Conservation (phyloP, 2,329 filamentous ascomycete genomes). For the Verticillium alfalfae region DNA sequence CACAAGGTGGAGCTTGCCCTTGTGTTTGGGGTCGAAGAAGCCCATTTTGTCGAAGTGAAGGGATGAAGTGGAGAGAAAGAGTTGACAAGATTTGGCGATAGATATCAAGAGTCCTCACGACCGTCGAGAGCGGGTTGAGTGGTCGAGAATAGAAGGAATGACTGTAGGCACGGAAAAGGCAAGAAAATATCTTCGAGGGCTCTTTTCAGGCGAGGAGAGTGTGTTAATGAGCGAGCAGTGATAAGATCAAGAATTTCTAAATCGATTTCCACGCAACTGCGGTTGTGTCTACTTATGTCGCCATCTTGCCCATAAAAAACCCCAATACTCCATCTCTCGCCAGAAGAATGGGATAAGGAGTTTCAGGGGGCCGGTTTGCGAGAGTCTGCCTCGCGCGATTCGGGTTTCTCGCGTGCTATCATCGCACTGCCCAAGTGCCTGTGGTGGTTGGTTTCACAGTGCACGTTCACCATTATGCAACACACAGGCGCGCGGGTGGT, state of each 20-base stretch:
- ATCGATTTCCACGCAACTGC: background rate
- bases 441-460: background rate
- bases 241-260: no score
- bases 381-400: background rate
- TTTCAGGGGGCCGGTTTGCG: background rate
- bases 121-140: background rate
- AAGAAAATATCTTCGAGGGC: background rate
- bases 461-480: background rate
- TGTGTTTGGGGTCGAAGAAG: conserved; percentile 7
- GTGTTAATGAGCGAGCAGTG: background rate
- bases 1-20: conserved; percentile 6
- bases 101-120: background rate
- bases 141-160: background rate
- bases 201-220: background rate
- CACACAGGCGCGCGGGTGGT: background rate
- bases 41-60: conserved; percentile 3
- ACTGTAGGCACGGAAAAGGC: background rate
- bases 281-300: background rate
- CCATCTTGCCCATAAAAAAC: background rate
- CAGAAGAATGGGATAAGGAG: background rate
- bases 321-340: background rate
- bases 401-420: background rate
- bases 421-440: background rate
- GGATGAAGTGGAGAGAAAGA: background rate
- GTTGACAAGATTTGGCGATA: no score